phyloP scores from a whole-genome alignment of 2,329 filamentous ascomycete species.

The Aspergillus caelatus region DNA sequence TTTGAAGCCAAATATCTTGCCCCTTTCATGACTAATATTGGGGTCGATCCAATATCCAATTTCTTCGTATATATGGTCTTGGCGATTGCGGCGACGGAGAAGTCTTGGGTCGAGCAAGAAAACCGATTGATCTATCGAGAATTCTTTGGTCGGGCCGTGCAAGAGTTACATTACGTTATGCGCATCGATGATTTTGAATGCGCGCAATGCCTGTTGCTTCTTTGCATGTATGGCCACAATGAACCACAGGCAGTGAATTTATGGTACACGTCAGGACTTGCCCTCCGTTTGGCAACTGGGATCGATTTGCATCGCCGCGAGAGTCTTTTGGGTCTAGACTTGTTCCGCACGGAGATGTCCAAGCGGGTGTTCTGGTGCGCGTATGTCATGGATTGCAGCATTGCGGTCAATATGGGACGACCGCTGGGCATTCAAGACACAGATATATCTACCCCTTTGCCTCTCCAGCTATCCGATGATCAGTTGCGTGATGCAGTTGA shows the following conservation, averaged over 20 bases:
- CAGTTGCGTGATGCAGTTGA: slow-evolving; percentile 12
- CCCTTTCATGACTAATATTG: no score
- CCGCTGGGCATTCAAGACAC: slow-evolving; percentile 27
- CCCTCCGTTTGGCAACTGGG: slow-evolving; percentile 24
- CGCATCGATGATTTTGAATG: slow-evolving; percentile 25
- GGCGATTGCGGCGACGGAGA: slow-evolving; percentile 26
- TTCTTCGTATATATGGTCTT: slow-evolving; percentile 29
- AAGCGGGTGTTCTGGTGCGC: slow-evolving; percentile 30
- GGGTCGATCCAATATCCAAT: slow-evolving; percentile 3
- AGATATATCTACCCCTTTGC: slow-evolving; percentile 27
- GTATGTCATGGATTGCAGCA: slow-evolving; percentile 29
- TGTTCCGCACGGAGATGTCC: slow-evolving; percentile 22
- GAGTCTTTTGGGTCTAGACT: slow-evolving; percentile 12
- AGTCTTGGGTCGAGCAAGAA: slow-evolving; percentile 4
- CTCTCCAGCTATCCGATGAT: slow-evolving; percentile 19
- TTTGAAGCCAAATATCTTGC: no score
- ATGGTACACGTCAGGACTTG: slow-evolving; percentile 27
- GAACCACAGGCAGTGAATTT: slow-evolving; percentile 30
- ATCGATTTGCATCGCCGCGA: slow-evolving; percentile 27
- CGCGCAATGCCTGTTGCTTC: slow-evolving; percentile 27
- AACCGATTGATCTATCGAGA: background rate
- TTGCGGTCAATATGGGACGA: slow-evolving; percentile 29
- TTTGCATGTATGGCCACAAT: slow-evolving; percentile 30
- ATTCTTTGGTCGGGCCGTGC: slow-evolving; percentile 16
- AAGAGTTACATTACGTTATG: slow-evolving; percentile 19